Percentiles rank a stretch among this genome's conserved stretches.
phyloP scores from a whole-genome alignment of 2,329 filamentous ascomycete species.

The Hypoxylon sp. region DNA sequence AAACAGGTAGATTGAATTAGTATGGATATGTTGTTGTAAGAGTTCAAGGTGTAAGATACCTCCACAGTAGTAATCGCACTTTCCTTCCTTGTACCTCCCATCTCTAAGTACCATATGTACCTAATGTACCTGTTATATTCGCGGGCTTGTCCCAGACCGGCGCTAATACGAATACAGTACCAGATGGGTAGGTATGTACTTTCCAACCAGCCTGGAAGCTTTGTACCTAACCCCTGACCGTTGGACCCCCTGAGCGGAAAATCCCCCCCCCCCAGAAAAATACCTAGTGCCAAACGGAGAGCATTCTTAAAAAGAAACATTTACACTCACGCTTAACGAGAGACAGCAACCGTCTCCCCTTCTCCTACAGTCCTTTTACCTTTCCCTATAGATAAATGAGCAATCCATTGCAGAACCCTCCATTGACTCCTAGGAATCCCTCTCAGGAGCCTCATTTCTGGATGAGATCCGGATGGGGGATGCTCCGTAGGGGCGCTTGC shows the following conservation, averaged over 20 bases:
- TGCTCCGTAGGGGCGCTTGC: constrained; percentile 42
- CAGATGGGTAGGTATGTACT: constrained; percentile 12
- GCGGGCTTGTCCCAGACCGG: constrained; percentile 8
- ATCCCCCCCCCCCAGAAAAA: constrained; percentile 36
- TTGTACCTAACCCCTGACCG: constrained; percentile 22
- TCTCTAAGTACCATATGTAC: no score
- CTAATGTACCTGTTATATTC: neutral
- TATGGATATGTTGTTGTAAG: no score
- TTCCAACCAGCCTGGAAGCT: constrained; percentile 14
- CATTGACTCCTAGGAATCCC: constrained; percentile 26
- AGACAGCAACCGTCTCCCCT: constrained; percentile 19
- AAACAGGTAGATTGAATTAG: no score
- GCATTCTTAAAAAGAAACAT: constrained; percentile 28
- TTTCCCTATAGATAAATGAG: constrained; percentile 28
- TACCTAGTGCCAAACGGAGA: constrained; percentile 30
- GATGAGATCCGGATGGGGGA: constrained; percentile 44
- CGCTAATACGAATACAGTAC: constrained; percentile 28
- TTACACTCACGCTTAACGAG: constrained; percentile 5
- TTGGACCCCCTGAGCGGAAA: constrained; percentile 38
- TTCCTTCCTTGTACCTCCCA: no score
- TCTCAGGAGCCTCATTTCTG: constrained; percentile 38
- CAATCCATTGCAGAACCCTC: constrained; percentile 21
- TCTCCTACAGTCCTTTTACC: constrained; percentile 6
- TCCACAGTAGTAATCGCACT: no score
- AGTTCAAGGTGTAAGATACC: no score